phyloP scores from a whole-genome alignment of 2,329 filamentous ascomycete species.

The Arthroderma sp. region DNA sequence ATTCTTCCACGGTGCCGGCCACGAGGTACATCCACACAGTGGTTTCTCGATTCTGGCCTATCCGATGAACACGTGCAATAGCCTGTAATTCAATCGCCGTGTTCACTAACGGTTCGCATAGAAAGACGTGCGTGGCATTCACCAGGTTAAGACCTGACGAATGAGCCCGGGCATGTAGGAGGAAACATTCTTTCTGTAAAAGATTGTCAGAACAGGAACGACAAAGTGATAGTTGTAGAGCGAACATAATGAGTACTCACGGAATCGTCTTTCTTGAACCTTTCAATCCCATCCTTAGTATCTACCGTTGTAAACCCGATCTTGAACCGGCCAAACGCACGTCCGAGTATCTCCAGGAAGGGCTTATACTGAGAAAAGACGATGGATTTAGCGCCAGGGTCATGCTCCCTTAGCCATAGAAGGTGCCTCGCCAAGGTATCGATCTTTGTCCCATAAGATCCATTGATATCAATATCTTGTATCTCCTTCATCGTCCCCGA shows the following conservation, averaged over 20 bases:
- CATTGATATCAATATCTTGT: constrained; percentile 60
- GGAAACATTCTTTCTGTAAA: constrained; percentile 57
- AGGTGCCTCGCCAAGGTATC: constrained; percentile 72
- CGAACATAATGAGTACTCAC: constrained; percentile 16
- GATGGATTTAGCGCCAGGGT: constrained; percentile 79
- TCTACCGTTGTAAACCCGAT: constrained; percentile 65
- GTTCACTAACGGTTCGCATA: constrained; percentile 88
- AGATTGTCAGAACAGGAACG: not conserved
- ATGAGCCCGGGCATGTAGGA: constrained; percentile 79
- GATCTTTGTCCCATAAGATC: constrained; percentile 78
- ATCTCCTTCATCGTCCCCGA: constrained; percentile 62
- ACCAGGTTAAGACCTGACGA: constrained; percentile 82
- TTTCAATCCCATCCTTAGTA: constrained; percentile 52
- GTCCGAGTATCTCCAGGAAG: constrained; percentile 61
- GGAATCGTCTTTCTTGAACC: constrained; percentile 61
- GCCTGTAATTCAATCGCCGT: constrained; percentile 89
- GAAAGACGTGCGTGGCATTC: constrained; percentile 84
- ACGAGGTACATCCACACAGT: constrained; percentile 93
- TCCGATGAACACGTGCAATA: constrained; percentile 86
- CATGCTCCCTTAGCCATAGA: constrained; percentile 68
- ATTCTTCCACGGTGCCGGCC: constrained; percentile 81
- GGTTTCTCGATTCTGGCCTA: constrained; percentile 75
- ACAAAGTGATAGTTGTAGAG: too few species aligned
- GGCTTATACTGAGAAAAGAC: constrained; percentile 86
- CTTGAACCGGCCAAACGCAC: constrained; percentile 55